A percentile compares a stretch with the other conserved stretches of the same genome.
phyloP scores from a whole-genome alignment of 2,329 filamentous ascomycete species.

The Aspergillus fischeri region DNA sequence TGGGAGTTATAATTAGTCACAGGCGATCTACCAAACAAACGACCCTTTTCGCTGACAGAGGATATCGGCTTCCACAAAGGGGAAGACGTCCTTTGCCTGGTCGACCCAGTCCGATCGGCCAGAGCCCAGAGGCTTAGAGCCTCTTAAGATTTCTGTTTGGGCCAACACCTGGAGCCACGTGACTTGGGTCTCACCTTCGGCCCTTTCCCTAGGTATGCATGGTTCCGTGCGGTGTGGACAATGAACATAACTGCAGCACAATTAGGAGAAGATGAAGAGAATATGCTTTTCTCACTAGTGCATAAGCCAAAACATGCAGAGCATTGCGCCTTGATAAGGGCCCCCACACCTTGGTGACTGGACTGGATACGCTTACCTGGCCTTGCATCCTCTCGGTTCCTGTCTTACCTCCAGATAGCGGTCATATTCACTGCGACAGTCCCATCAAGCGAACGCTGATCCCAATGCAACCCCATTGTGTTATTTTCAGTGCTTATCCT shows the following conservation, averaged over 20 bases:
- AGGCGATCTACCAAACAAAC: not conserved
- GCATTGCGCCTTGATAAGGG: not conserved
- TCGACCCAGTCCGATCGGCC: not conserved
- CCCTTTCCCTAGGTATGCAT: not conserved
- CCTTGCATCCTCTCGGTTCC: not conserved
- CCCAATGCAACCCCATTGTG: not conserved
- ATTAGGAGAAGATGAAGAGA: not conserved
- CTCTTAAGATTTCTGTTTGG: too few relatives aligned
- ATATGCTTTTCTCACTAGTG: not conserved
- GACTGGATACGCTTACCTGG: not conserved
- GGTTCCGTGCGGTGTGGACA: not conserved
- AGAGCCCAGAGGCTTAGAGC: not conserved
- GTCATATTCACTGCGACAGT: not conserved
- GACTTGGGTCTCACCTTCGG: not conserved
- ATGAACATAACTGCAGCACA: not conserved
- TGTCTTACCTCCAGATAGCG: not conserved
- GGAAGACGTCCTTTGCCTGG: not conserved
- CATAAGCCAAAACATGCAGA: not conserved
- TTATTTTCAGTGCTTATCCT: not conserved
- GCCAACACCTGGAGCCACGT: too few relatives aligned
- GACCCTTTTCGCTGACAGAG: not conserved
- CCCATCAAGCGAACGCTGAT: not conserved
- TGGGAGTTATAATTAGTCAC: not conserved
- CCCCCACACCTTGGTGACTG: not conserved
- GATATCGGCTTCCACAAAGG: not conserved